phyloP scores from a whole-genome alignment of 768 basidiomycete genomes.

The Ramaria rubella region DNA sequence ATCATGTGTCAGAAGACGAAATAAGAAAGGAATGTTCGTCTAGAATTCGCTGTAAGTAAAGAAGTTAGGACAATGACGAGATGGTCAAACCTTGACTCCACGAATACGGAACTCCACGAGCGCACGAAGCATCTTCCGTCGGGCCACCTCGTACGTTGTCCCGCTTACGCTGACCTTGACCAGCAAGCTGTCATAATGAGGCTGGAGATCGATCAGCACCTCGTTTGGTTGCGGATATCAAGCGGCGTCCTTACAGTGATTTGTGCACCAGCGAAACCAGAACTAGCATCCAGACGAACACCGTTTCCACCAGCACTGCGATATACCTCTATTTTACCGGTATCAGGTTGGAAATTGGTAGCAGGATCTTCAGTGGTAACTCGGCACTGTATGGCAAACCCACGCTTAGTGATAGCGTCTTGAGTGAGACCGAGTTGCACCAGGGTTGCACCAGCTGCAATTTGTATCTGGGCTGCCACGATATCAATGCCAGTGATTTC shows the following conservation, averaged over 20 bases:
- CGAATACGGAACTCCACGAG: conserved; percentile 99
- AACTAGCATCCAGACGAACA: conserved; percentile 92
- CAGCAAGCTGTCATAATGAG: conserved; percentile 95
- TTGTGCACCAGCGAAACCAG: conserved; percentile 97
- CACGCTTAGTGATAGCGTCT: conserved; percentile 91
- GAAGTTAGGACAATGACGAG: not conserved
- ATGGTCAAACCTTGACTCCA: conserved; percentile 79
- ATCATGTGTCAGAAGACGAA: conserved; percentile 94
- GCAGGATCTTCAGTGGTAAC: conserved; percentile 96
- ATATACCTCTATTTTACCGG: conserved; percentile 99
- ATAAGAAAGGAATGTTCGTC: conserved; percentile 99
- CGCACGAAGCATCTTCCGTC: conserved; percentile 98
- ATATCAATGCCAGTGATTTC: conserved; percentile 99
- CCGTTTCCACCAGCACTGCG: conserved; percentile 98
- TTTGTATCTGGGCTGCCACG: conserved; percentile 98
- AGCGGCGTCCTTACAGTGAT: conserved; percentile 66
- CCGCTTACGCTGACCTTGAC: conserved; percentile 96
- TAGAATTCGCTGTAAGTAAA: conserved; percentile 23
- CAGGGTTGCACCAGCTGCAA: conserved; percentile 96
- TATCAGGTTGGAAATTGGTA: conserved; percentile 93
- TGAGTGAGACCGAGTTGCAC: conserved; percentile 93
- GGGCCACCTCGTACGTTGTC: conserved; percentile 96
- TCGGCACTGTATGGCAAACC: conserved; percentile 97
- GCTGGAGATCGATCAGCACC: conserved; percentile 38
- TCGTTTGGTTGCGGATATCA: not conserved